Evolutionary conservation across 2,329 filamentous ascomycete species (phyloP), one percentile per base, ranked within the genome.

Genomic region (Chlorencoelia australis): DNA sequence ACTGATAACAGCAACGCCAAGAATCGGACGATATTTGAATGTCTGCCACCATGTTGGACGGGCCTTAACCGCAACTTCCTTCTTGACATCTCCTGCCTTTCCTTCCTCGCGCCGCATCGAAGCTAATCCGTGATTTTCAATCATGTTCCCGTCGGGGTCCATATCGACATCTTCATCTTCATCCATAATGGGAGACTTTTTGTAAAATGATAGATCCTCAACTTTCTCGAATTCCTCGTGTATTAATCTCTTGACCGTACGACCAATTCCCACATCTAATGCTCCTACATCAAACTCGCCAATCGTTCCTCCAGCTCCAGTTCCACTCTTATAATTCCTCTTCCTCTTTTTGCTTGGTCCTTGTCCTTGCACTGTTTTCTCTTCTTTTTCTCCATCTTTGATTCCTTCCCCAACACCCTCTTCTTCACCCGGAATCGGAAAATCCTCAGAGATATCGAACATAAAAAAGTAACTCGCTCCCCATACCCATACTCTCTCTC

Each of bases 1-100:
- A 37, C 37, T 47, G 44, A 70, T 59, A 28, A 66, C 64, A 22
- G 75, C 69, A 24, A 78, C 62, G 36, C 88, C 91, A 43, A 98
- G 67, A 49, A 98, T 87, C n/a, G 88, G 84, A 40, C 88, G 73
- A 61, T 96, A 98, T 60, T 94, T 93, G 68, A 82, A 87, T 4
- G 88, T 94, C 56, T 79, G n/a, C n/a, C n/a, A n/a, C n/a, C n/a
- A n/a, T n/a, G n/a, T n/a, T n/a, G n/a, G n/a, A n/a, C n/a, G n/a
- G n/a, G n/a, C n/a, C n/a, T n/a, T n/a, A n/a, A n/a, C n/a, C n/a
- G n/a, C n/a, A n/a, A n/a, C n/a, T n/a, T n/a, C n/a, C n/a, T n/a
- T n/a, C n/a, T n/a, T n/a, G n/a, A n/a, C n/a, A n/a, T n/a, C n/a
- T n/a, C n/a, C n/a, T n/a, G n/a, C n/a, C n/a, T 18, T 19, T 11